A percentile compares a stretch with the other conserved stretches of the same genome.
phyloP scores from a whole-genome alignment of 345 rosid genomes.

The Euphorbia lathyris region DNA sequence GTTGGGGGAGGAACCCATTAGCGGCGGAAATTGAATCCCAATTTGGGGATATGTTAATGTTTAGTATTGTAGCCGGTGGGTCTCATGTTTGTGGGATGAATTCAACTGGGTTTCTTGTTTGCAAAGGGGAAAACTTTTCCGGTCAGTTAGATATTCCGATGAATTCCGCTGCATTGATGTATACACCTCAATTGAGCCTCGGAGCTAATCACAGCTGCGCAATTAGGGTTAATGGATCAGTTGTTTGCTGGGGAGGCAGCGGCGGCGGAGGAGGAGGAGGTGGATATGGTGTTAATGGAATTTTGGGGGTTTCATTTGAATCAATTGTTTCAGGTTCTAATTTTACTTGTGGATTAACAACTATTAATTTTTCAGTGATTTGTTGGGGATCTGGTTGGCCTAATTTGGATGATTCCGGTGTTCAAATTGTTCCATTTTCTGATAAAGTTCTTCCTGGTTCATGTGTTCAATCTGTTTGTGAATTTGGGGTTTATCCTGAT shows the following conservation, averaged over 20 bases:
- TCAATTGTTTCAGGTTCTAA: constrained; percentile 63
- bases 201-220: constrained; percentile 70
- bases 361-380: constrained; percentile 40
- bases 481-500: constrained; percentile 44
- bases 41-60: constrained; percentile 50
- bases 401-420: constrained; percentile 7
- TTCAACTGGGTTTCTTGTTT: constrained; percentile 47
- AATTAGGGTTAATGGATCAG: constrained; percentile 35
- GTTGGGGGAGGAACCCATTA: constrained; percentile 58
- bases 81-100: constrained; percentile 77
- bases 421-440: constrained; percentile 37
- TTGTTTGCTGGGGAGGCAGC: constrained; percentile 77
- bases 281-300: constrained; percentile 30
- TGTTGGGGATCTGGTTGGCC: constrained; percentile 83
- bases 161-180: constrained; percentile 27
- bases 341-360: constrained; percentile 64
- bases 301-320: constrained; percentile 39
- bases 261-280: too few species aligned
- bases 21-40: constrained; percentile 36
- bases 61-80: constrained; percentile 52
- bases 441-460: constrained; percentile 64
- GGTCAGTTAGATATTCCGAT: constrained; percentile 60
- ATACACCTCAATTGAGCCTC: constrained; percentile 45
- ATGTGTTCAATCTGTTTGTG: constrained; percentile 47
- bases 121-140: constrained; percentile 47